Percentiles rank a stretch among this genome's conserved stretches.
Evolutionary conservation across 768 basidiomycete species (phyloP).

Genomic region (Boletus vinaceobasis): DNA sequence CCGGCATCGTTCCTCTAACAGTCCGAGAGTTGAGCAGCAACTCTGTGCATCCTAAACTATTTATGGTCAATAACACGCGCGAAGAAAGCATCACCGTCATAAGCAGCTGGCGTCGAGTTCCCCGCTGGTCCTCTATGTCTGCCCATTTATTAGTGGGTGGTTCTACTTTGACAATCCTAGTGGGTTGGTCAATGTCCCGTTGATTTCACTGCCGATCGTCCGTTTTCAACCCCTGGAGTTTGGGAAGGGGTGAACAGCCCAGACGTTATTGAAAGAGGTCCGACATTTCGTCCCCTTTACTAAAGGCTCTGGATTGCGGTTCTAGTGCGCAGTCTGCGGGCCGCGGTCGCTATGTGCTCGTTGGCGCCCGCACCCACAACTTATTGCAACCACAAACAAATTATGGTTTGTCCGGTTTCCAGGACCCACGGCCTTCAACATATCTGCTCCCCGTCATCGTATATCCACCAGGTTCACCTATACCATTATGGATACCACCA

Average conservation of each 20-base stretch:
- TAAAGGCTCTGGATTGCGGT: not conserved
- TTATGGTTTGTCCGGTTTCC: not conserved
- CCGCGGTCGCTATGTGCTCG: not conserved
- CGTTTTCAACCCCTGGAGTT: not conserved
- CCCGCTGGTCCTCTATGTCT: not conserved
- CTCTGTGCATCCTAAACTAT: not conserved
- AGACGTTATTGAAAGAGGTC: not conserved
- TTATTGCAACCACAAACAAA: conserved; percentile 16
- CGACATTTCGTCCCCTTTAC: not conserved
- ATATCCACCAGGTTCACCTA: not conserved
- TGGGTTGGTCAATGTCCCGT: not conserved
- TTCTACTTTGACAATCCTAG: not conserved
- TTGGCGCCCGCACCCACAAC: conserved; percentile 18
- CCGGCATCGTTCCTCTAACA: not conserved
- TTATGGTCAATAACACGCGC: not conserved
- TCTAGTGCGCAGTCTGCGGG: not conserved
- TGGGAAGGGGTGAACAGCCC: not conserved
- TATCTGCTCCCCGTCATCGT: not conserved
- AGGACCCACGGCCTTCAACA: conserved; percentile 3
- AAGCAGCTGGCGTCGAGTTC: not conserved
- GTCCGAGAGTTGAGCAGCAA: not conserved
- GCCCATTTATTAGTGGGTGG: not conserved
- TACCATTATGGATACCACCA: conserved; percentile 2
- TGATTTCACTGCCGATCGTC: not conserved
- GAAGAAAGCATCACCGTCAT: not conserved